Base-by-base conservation (phyloP, 306 rosid genomes). In the Acmispon strigosus region DNA sequence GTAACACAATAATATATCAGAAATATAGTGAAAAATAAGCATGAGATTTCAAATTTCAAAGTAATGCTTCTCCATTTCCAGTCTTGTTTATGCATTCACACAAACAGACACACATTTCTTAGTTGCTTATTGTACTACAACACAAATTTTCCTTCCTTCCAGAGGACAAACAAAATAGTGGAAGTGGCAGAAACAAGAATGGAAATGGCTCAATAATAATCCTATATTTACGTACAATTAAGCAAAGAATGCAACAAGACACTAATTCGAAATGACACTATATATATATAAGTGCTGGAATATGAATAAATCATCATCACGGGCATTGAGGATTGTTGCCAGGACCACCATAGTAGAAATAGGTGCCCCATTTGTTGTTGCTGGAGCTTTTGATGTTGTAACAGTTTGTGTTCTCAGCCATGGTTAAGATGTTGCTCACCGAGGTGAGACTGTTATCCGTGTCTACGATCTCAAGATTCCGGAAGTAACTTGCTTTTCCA, bases 341-440 rank as follows among this genome's bases (percentile, higher is more conserved):
- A 0, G 97, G 97, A 2, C 96, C 99, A 11, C 99, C 99, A 55
- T 87, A 94, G 78, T 94, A 94, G 76, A 94, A 94, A 60, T 91
- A 79, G 3, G 96, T 84, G 48, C 97, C 99, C 99, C 99, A 94
- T 13, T 86, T 84, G 7, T 76, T 78, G 76, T 66, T 87, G 72
- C 70, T 80, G 32, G 84, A 86, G 82, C 95, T 91, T 63, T 82
- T 75, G 74, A 94, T 91, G 66, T 86, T 44, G 66, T 94, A 94
- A 34, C 99, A 94, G 8, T 84, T 73, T 53, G 88, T 94, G 77
- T 91, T 86, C 77, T 94, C 96, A 0, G 96, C 99, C 39, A 89
- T 22, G 22, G 84, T 91, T 49, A 86, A 83, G 77, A 94, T 80
- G 19, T 78, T 84, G 7, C 60, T 69, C 19, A 86, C 95, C 2